Conservation (phyloP, 805 yeast genomes). For the Candida broadrunensis region DNA sequence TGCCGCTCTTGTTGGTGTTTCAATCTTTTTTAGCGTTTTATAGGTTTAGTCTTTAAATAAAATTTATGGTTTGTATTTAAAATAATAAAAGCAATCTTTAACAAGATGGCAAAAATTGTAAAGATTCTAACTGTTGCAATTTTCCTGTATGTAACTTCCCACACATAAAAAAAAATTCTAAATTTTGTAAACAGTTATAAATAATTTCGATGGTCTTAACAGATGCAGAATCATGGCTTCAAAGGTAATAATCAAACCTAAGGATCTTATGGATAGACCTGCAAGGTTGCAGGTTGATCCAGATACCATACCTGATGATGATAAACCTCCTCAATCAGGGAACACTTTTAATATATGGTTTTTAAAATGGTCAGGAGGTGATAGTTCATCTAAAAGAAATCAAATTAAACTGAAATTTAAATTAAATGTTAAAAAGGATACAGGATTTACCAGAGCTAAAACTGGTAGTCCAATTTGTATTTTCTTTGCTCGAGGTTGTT, state of each 20-base stretch:
- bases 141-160: too few species aligned
- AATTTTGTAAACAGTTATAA: too few species aligned
- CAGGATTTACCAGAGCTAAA: constrained; percentile 76
- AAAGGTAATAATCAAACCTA: background rate
- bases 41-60: too few species aligned
- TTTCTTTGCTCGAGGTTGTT: constrained; percentile 86
- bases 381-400: constrained; percentile 38
- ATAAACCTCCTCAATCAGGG: constrained; percentile 77
- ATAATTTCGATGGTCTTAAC: too few species aligned
- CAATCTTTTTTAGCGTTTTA: constrained; percentile 28
- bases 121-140: too few species aligned
- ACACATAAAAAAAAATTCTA: too few species aligned
- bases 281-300: constrained; percentile 79
- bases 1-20: constrained; percentile 33
- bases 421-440: constrained; percentile 58
- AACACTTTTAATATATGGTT: constrained; percentile 85
- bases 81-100: too few species aligned
- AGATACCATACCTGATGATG: constrained; percentile 49
- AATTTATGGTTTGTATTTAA: too few species aligned
- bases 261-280: constrained; percentile 21
- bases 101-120: too few species aligned
- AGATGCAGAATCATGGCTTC: background rate
- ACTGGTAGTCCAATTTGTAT: constrained; percentile 58
- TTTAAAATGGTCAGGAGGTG: constrained; percentile 84
- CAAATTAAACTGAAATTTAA: constrained; percentile 54